Evolutionary conservation across 2,329 filamentous ascomycete genomes (phyloP).

Genomic region (Diaporthe helianthi): DNA sequence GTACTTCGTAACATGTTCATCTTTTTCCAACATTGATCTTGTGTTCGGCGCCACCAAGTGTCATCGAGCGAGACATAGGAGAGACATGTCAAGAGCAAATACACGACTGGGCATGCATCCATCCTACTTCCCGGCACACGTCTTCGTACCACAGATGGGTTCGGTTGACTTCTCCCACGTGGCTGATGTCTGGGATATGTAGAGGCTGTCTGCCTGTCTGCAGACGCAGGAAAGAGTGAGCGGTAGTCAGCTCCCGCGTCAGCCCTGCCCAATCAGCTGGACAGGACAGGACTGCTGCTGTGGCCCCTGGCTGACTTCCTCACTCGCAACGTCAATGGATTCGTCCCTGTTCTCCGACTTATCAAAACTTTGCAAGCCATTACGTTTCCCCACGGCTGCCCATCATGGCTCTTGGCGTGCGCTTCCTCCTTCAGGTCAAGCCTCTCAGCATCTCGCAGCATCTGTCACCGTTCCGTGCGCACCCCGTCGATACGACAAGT

Average conservation of each 20-base stretch:
- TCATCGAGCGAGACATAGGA: no score
- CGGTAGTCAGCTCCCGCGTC: slow-evolving; percentile 14
- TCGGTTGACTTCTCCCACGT: background rate
- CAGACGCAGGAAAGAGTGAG: background rate
- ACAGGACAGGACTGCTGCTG: no score
- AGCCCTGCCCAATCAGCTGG: slow-evolving; percentile 10
- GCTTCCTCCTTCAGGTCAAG: slow-evolving; percentile 1
- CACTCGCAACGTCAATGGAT: background rate
- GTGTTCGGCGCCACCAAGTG: no score
- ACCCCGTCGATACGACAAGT: background rate
- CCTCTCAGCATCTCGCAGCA: background rate
- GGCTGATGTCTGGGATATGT: background rate
- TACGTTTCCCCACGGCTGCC: background rate
- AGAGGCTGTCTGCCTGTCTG: no score
- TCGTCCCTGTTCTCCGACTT: background rate
- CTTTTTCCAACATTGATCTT: no score
- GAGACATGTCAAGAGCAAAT: no score
- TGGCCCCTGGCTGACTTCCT: slow-evolving; percentile 4
- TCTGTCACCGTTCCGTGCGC: slow-evolving; percentile 5
- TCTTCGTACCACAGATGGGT: no score
- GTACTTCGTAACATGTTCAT: no score
- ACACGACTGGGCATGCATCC: no score
- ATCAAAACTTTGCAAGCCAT: background rate
- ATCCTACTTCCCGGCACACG: no score
- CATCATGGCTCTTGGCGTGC: background rate